Conservation (phyloP, 495 filamentous ascomycete genomes). For the Pyrenula massariospora region DNA sequence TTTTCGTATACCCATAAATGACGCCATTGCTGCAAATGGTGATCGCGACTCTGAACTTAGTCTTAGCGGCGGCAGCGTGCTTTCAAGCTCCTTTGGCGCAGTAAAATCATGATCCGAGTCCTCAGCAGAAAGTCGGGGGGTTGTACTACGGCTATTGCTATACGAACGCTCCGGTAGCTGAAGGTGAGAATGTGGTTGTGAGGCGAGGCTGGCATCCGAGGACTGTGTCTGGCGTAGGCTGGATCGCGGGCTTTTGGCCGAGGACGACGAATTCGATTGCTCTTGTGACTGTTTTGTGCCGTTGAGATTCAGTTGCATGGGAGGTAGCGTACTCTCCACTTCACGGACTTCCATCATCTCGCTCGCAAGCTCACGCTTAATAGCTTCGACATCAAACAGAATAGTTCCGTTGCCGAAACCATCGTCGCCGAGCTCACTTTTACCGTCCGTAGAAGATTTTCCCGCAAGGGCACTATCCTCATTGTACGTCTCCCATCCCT, state of each 20-base stretch:
- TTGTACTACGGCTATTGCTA: slow-evolving; percentile 1
- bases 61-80: background rate
- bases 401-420: slow-evolving; percentile 32
- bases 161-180: slow-evolving; percentile 4
- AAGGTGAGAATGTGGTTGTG: slow-evolving; percentile 18
- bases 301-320: slow-evolving; percentile 67
- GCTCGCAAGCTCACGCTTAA: slow-evolving; percentile 71
- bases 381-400: slow-evolving; percentile 93
- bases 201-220: slow-evolving; percentile 9
- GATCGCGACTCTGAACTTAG: background rate
- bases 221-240: slow-evolving; percentile 38
- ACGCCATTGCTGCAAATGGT: background rate
- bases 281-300: slow-evolving; percentile 9
- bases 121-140: slow-evolving; percentile 31
- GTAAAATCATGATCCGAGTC: slow-evolving; percentile 61
- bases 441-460: slow-evolving; percentile 14
- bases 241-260: slow-evolving; percentile 18
- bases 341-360: slow-evolving; percentile 69
- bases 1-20: background rate
- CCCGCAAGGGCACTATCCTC: slow-evolving; percentile 9
- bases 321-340: slow-evolving; percentile 75
- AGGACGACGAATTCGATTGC: slow-evolving; percentile 7
- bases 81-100: slow-evolving; percentile 10
- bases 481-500: slow-evolving; percentile 87
- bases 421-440: slow-evolving; percentile 3